Evolutionary conservation across 2,329 filamentous ascomycete genomes (phyloP), one percentile per base, ranked within the genome.

Genomic region (Nakataea oryzae): DNA sequence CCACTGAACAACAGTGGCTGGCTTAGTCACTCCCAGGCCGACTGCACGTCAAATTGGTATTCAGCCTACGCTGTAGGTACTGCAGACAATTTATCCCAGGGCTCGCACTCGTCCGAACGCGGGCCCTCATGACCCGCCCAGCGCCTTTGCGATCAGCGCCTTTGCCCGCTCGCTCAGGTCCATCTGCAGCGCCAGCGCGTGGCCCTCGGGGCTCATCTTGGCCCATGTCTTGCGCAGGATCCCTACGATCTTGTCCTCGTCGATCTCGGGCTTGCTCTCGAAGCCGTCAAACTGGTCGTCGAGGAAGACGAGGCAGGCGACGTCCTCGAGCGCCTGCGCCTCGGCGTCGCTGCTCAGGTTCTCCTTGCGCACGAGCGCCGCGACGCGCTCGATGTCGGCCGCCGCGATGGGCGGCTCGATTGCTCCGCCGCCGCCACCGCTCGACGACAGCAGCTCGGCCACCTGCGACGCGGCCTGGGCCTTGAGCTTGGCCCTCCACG

Each of bases 201-300:
- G 78, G 0, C 88, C 88, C 63, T 73, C 73, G 47, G 81, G 79
- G 59, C 83, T 84, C 88, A 91, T 91, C 78, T 91, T 91, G 58
- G 69, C 85, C 88, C 88, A 91, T 17, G 88, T 90, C 81, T 91
- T 91, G 67, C 77, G 77, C 71, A 91, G 71, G 66, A 91, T 90
- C 24, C 75, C 76, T 26, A 93, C 72, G 64, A 91, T 85, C 80
- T 95, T 96, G 60, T 86, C 87, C 75, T 93, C 89, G 69, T 91
- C 88, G 21, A 81, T 71, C 61, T 86, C 81, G 30, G 83, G 81
- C 70, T 81, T 79, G 67, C 73, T 80, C 78, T 91, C 88, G 74
- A 95, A 96, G 60, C 82, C 84, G 69, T 93, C 91, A 65, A 96
- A 89, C 71, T 95, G 89, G 71, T 93, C 90, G 71, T 95, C 91